Evolutionary conservation across 495 filamentous ascomycete species (phyloP).

Genomic region (Aspergillus taichungensis): DNA sequence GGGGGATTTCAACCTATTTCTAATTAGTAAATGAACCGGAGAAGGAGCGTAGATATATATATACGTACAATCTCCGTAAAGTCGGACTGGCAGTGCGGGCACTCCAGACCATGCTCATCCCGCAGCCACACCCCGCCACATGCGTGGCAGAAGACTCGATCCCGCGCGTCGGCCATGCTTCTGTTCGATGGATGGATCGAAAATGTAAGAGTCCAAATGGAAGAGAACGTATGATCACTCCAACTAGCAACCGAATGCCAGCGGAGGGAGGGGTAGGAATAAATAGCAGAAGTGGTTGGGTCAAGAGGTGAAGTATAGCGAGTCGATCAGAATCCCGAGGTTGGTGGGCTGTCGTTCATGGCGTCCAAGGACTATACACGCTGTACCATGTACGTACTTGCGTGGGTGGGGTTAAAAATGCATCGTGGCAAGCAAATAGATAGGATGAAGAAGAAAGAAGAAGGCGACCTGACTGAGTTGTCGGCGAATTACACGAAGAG

Average conservation of each 20-base stretch:
- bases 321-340: no score
- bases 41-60: conserved; percentile 21
- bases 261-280: no score
- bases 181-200: background rate
- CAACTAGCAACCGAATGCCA: no score
- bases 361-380: no score
- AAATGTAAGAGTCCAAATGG: background rate
- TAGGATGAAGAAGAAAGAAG: background rate
- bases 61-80: conserved; percentile 68
- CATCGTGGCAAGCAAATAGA: background rate
- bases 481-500: no score
- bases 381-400: no score
- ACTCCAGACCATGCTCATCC: conserved; percentile 56
- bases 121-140: conserved; percentile 74
- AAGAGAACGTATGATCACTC: no score
- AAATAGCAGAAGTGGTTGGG: no score
- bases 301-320: no score
- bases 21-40: conserved; percentile 19
- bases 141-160: conserved; percentile 73
- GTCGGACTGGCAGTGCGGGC: conserved; percentile 70
- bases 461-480: background rate
- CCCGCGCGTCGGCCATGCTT: conserved; percentile 31
- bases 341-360: no score
- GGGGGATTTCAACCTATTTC: conserved; percentile 31
- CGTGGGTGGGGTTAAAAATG: background rate